Evolutionary conservation across 2,329 filamentous ascomycete genomes (phyloP).

Genomic region (Cladosporium austrohemisphaericum): DNA sequence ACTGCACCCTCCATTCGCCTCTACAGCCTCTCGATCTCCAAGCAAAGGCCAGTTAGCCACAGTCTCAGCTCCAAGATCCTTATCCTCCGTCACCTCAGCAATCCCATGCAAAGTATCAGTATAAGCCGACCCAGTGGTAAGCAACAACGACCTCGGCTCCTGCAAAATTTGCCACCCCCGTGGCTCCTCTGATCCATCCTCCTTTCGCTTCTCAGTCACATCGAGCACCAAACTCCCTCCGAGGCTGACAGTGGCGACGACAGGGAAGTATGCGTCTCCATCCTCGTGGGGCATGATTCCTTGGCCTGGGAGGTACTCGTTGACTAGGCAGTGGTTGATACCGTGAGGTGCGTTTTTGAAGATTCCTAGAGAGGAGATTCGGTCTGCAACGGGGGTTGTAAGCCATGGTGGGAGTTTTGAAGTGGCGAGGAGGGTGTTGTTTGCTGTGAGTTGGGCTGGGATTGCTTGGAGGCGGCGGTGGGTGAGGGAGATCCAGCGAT

Average conservation of each 20-base stretch:
- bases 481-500: constrained; percentile 79
- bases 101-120: constrained; percentile 72
- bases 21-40: constrained; percentile 43
- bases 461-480: constrained; percentile 87
- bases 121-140: constrained; percentile 68
- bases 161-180: constrained; percentile 64
- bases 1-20: constrained; percentile 50
- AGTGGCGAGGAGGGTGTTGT: constrained; percentile 69
- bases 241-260: constrained; percentile 88
- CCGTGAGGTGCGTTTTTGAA: constrained; percentile 66
- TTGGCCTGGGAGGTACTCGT: constrained; percentile 81
- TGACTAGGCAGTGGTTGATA: constrained; percentile 90
- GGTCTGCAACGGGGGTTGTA: constrained; percentile 62
- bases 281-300: constrained; percentile 99
- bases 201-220: constrained; percentile 50
- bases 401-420: constrained; percentile 69
- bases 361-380: constrained; percentile 46
- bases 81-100: constrained; percentile 60
- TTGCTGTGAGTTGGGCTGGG: constrained; percentile 75
- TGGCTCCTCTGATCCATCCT: constrained; percentile 32
- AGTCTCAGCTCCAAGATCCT: constrained; percentile 56
- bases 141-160: constrained; percentile 74
- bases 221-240: constrained; percentile 75
- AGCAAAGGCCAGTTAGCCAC: constrained; percentile 68
- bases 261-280: constrained; percentile 77